Evolutionary conservation across 2,329 filamentous ascomycete genomes (phyloP).

Genomic region (Seiridium cupressi): DNA sequence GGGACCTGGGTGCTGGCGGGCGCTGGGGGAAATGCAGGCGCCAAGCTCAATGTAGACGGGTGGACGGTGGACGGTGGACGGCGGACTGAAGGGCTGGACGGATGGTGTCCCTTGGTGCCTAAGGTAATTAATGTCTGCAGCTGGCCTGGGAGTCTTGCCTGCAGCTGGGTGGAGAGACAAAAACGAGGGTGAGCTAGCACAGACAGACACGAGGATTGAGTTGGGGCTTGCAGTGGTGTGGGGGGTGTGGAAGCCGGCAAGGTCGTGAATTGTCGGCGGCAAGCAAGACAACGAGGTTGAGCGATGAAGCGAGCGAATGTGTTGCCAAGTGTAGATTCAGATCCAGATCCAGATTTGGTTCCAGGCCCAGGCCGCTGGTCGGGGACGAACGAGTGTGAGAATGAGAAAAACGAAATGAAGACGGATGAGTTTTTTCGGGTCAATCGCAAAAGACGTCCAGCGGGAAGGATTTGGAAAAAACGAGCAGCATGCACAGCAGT

Average conservation of each 20-base stretch:
- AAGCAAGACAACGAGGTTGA: not conserved
- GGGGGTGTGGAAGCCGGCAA: not conserved
- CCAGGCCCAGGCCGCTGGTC: not conserved
- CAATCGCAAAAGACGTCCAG: not conserved
- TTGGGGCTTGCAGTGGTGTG: conserved; percentile 2
- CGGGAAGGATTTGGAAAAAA: not conserved
- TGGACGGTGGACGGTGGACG: not conserved
- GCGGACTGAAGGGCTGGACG: not conserved
- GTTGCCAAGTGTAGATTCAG: not conserved
- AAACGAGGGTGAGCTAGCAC: not conserved
- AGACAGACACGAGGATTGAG: conserved; percentile 4
- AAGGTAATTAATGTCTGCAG: not conserved
- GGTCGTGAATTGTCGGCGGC: not conserved
- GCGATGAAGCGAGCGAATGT: not conserved
- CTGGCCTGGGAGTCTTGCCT: not conserved
- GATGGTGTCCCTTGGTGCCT: not conserved
- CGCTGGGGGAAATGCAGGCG: not conserved
- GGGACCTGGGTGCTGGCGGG: not conserved
- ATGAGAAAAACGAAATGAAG: not conserved
- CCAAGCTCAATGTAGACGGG: not conserved
- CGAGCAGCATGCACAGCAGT: no score
- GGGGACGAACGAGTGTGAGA: not conserved
- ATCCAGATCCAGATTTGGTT: not conserved
- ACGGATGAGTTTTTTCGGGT: not conserved
- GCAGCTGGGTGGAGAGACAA: conserved; percentile 5